phyloP scores from a whole-genome alignment of 2,329 filamentous ascomycete species.

The Exophiala aquamarina region DNA sequence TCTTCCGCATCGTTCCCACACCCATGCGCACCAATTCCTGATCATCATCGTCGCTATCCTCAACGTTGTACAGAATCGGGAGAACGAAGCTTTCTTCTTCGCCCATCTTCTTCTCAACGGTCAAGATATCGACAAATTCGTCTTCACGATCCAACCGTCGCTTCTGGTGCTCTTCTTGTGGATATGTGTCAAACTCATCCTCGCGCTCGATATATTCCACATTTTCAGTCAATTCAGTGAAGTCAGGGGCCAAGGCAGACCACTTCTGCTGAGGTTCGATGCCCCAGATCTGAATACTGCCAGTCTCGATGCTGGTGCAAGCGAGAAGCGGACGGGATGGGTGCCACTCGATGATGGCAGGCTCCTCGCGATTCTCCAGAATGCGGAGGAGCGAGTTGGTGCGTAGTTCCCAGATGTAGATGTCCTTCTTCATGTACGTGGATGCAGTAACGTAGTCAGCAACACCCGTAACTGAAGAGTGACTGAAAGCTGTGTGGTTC shows the following conservation, averaged over 20 bases:
- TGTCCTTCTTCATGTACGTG: conserved; percentile 97
- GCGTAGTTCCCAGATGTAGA: conserved; percentile 67
- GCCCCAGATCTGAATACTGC: conserved; percentile 93
- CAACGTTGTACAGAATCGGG: conserved; percentile 89
- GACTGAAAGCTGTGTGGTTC: conserved; percentile 94
- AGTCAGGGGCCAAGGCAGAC: conserved; percentile 95
- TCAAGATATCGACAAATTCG: conserved; percentile 87
- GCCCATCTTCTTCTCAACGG: conserved; percentile 65
- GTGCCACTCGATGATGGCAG: conserved; percentile 97
- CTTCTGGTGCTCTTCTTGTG: conserved; percentile 84
- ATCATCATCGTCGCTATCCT: conserved; percentile 93
- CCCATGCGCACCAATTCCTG: conserved; percentile 66
- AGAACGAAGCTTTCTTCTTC: conserved; percentile 71
- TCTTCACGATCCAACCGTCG: conserved; percentile 87
- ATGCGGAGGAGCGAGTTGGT: conserved; percentile 95
- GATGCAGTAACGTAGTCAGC: conserved; percentile 90
- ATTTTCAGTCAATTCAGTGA: conserved; percentile 96
- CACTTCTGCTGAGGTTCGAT: conserved; percentile 93
- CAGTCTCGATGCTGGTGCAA: conserved; percentile 88
- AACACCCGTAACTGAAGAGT: conserved; percentile 20
- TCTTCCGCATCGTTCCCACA: conserved; percentile 79
- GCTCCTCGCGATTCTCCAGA: conserved; percentile 93
- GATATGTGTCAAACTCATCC: conserved; percentile 95
- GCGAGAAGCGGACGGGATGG: conserved; percentile 80
- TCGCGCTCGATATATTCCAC: conserved; percentile 94